Evolutionary conservation across 176 grass and related monocot genomes (phyloP).

Genomic region (Aegilops umbellulata): DNA sequence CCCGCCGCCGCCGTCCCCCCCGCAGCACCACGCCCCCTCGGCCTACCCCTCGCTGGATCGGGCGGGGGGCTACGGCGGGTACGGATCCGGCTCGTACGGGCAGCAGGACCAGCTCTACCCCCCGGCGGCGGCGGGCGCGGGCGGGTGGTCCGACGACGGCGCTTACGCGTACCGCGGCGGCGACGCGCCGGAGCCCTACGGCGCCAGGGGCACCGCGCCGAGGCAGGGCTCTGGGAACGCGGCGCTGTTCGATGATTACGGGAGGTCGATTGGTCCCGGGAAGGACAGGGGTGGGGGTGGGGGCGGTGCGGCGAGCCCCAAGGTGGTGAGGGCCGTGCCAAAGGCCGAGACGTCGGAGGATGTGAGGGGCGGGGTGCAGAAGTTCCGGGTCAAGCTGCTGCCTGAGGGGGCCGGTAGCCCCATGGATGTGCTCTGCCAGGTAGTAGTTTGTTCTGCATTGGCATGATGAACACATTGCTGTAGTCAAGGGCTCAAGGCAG

Average conservation of each 20-base stretch:
- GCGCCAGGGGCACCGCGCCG: constrained; percentile 62
- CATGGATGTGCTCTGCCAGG: constrained; percentile 93
- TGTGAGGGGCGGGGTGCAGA: constrained; percentile 77
- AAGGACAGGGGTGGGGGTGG: constrained; percentile 39
- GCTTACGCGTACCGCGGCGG: constrained; percentile 81
- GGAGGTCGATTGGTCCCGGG: constrained; percentile 71
- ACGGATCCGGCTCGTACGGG: constrained; percentile 49
- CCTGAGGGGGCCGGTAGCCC: constrained; percentile 75
- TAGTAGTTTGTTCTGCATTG: constrained; percentile 18
- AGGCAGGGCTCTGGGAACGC: constrained; percentile 25
- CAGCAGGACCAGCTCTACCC: constrained; percentile 47
- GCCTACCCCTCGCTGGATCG: constrained; percentile 63
- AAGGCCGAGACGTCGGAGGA: constrained; percentile 79
- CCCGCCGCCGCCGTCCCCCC: constrained; percentile 27
- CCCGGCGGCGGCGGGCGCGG: constrained; percentile 27
- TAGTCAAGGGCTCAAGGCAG: neutral
- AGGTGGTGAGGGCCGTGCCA: constrained; percentile 87
- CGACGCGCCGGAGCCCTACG: constrained; percentile 63
- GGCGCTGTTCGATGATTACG: constrained; percentile 87
- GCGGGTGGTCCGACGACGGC: constrained; percentile 54
- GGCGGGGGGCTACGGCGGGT: constrained; percentile 35
- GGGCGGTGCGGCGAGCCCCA: constrained; percentile 29
- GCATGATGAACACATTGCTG: neutral
- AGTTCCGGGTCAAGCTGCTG: constrained; percentile 90
- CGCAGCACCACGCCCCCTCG: constrained; percentile 39